A percentile compares a stretch with the other conserved stretches of the same genome.
phyloP scores from a whole-genome alignment of 148 eudicot genomes.

The Cornus controversa region DNA sequence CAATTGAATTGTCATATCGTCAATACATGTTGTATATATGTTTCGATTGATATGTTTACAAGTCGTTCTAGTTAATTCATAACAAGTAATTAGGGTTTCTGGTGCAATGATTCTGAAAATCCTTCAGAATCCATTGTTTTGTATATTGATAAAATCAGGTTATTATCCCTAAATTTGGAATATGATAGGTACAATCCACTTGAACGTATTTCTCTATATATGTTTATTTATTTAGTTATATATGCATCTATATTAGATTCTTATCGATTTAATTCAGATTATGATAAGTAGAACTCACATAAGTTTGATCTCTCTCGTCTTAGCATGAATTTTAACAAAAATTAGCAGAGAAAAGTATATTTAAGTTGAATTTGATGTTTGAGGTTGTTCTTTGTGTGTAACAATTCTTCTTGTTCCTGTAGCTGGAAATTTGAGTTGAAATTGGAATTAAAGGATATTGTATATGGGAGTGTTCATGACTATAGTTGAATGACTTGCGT shows the following conservation, averaged over 20 bases:
- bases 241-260: not conserved
- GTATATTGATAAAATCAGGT: not conserved
- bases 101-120: not conserved
- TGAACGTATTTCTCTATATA: not conserved
- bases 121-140: not conserved
- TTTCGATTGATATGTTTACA: not conserved
- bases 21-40: not conserved
- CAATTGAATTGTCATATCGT: not conserved
- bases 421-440: conserved; percentile 2
- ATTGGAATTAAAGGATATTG: not conserved
- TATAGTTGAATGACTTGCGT: too few species aligned
- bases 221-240: not conserved
- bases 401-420: too few species aligned
- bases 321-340: not conserved
- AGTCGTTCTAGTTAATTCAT: not conserved
- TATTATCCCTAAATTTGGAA: not conserved
- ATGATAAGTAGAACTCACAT: not conserved
- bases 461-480: not conserved
- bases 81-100: not conserved
- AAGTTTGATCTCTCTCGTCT: not conserved
- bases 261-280: not conserved
- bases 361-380: too few species aligned
- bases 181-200: not conserved
- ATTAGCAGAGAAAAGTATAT: not conserved
- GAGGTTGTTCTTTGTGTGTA: not conserved